phyloP scores from a whole-genome alignment of 345 rosid genomes.

The Salix arbutifolia region DNA sequence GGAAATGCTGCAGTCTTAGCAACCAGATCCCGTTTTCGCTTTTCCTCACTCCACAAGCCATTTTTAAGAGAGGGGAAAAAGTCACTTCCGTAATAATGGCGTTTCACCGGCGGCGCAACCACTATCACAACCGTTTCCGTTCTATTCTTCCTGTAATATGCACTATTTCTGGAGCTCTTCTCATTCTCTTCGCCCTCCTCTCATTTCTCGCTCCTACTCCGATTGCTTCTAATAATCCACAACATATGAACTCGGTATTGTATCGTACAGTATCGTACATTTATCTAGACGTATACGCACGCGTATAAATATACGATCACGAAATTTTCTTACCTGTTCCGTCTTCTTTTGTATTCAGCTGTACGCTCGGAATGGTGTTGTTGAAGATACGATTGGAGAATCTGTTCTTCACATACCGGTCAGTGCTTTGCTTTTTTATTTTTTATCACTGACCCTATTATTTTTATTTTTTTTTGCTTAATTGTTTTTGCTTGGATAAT shows the following conservation, averaged over 20 bases:
- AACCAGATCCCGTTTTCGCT: neutral
- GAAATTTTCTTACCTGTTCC: neutral
- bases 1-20: neutral
- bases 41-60: neutral
- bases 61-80: neutral
- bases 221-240: constrained; percentile 42
- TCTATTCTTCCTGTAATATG: constrained; percentile 45
- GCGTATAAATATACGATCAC: neutral
- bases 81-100: constrained; percentile 40
- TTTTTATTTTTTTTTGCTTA: neutral
- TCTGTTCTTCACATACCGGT: constrained; percentile 65
- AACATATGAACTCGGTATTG: constrained; percentile 34
- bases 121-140: constrained; percentile 47
- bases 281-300: neutral
- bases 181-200: constrained; percentile 61
- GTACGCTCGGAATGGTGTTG: constrained; percentile 8
- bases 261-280: neutral
- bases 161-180: constrained; percentile 52
- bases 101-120: constrained; percentile 65
- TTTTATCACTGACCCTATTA: neutral
- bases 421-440: constrained; percentile 27
- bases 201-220: constrained; percentile 73
- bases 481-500: constrained; percentile 28
- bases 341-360: constrained; percentile 14
- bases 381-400: constrained; percentile 26